Base-by-base conservation (phyloP, 345 rosid genomes). In the Pugionium dolabratum region DNA sequence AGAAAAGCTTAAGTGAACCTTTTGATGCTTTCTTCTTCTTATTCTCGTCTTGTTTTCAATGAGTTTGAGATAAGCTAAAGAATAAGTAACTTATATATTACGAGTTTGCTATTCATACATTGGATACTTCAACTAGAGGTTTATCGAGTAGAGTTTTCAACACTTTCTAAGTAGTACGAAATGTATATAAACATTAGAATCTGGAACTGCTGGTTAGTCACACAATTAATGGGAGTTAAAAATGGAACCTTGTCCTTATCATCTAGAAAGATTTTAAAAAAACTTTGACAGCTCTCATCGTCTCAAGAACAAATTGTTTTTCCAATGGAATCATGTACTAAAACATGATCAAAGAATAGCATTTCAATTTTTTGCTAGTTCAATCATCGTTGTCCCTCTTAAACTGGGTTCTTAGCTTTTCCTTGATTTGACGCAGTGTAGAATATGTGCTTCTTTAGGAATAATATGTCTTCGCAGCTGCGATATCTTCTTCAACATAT, bases 401-500 rank as follows among this genome's bases (percentile, higher is more conserved):
- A 45, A 60, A 53, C 47, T 45, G 7, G 62, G 58, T 59, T 66
- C 72, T 44, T 61, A 44, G 68, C 59, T 60, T 66, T 60, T 60
- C 32, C 64, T 11, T 73, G 77, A 60, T 31, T 39, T 66, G 62
- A 73, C 32, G 35, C 18, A 9, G 33, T 53, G 43, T 60, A 59
- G 72, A 59, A 66, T 53, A 52, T 59, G 63, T 59, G 52, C 62
- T 59, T 31, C 34, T 64, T 56, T 32, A 32, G 52, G 48, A 52
- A 34, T 67, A 10, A 62, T 6, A 49, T 28, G 60, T 58, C 61
- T 67, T 77, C 75, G 67, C 83, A 86, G 90, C 87, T 86, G 71
- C 84, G 84, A 73, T 79, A 7, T 76, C 85, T 89, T 76, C 91
- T 85, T 70, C 83, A 74, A 80, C 86, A 84, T 79, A 85, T 88